phyloP scores from a whole-genome alignment of 495 filamentous ascomycete genomes.

The Penicillium manginii region DNA sequence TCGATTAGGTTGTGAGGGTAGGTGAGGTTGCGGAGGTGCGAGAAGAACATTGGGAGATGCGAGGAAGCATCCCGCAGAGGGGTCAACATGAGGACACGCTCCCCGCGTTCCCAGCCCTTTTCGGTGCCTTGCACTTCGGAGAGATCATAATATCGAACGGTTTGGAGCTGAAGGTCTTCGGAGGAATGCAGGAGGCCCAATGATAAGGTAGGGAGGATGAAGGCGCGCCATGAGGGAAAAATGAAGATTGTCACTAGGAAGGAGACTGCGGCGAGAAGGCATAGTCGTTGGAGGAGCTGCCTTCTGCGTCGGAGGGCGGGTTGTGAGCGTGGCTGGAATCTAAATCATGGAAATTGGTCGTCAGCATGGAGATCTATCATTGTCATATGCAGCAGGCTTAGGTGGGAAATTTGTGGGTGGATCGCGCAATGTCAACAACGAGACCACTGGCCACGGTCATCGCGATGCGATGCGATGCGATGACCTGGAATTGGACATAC shows the following conservation, averaged over 20 bases:
- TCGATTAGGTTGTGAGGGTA: conserved; percentile 98
- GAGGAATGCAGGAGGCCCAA: conserved; percentile 69
- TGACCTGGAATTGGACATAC: conserved; percentile 48
- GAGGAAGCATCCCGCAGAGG: conserved; percentile 91
- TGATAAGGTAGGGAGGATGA: conserved; percentile 64
- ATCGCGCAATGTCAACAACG: conserved; percentile 4
- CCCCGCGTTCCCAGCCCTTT: conserved; percentile 91
- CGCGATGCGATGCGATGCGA: too few species aligned
- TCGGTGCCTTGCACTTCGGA: conserved; percentile 86
- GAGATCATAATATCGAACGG: conserved; percentile 95
- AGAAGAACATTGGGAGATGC: conserved; percentile 98
- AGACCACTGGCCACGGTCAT: background rate
- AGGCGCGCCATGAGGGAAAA: conserved; percentile 67
- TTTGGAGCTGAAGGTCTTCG: conserved; percentile 82
- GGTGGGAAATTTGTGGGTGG: background rate
- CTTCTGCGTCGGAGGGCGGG: conserved; percentile 73
- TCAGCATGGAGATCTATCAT: conserved; percentile 15
- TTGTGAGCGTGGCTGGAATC: conserved; percentile 86
- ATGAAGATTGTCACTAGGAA: conserved; percentile 71
- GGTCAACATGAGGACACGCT: conserved; percentile 93
- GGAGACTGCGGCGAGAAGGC: conserved; percentile 49
- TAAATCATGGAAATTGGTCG: conserved; percentile 32
- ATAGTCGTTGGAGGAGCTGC: conserved; percentile 72
- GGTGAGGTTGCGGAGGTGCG: conserved; percentile 91
- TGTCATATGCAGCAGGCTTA: conserved; percentile 8